phyloP scores from a whole-genome alignment of 164 flowering plant species.

The Annona squamosa region DNA sequence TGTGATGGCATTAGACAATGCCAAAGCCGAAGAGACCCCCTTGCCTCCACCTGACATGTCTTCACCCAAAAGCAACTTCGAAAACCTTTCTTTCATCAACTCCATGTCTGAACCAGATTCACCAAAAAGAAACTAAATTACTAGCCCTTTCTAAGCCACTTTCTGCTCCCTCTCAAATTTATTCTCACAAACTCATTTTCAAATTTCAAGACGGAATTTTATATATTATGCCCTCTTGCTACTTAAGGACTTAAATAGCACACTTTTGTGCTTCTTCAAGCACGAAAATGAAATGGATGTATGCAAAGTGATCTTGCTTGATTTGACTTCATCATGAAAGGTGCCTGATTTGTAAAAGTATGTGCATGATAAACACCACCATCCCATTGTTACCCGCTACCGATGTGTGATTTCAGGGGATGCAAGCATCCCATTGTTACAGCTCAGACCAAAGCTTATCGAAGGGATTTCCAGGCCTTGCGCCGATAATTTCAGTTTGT shows the following conservation, averaged over 20 bases:
- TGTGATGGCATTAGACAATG: constrained; percentile 90
- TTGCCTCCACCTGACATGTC: constrained; percentile 97
- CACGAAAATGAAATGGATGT: background rate
- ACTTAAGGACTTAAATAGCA: background rate
- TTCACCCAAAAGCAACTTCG: constrained; percentile 87
- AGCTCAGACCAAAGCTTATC: too few relatives aligned
- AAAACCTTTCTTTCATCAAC: constrained; percentile 72
- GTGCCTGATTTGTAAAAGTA: too few relatives aligned
- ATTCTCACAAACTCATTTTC: background rate
- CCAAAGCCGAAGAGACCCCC: constrained; percentile 90
- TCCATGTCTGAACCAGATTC: constrained; percentile 48
- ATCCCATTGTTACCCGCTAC: background rate
- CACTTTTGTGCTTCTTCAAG: background rate
- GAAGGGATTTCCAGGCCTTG: too few relatives aligned
- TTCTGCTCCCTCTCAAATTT: background rate
- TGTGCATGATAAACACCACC: too few relatives aligned
- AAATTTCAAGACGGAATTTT: background rate
- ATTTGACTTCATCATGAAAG: too few relatives aligned
- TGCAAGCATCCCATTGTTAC: background rate
- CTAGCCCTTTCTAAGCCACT: background rate
- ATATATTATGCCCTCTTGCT: background rate
- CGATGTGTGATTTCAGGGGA: background rate
- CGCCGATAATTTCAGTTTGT: too few relatives aligned
- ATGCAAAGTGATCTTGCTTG: too few relatives aligned
- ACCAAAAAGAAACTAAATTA: background rate